Base-by-base conservation (phyloP, 495 filamentous ascomycete genomes). In the Talaromyces proteolyticus region DNA sequence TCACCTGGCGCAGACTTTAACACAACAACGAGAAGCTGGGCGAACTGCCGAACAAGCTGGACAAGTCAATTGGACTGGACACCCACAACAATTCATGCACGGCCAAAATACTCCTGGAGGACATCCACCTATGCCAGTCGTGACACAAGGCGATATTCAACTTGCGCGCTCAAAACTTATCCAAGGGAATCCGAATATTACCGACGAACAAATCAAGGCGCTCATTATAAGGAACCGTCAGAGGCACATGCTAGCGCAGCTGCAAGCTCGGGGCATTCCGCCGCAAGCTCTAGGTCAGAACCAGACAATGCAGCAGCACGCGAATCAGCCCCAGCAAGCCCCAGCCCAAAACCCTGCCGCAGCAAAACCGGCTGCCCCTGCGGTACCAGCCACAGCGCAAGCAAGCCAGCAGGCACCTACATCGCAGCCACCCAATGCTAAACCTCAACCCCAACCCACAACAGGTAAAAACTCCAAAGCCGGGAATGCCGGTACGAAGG, bases 171-270 rank as follows among this genome's bases (percentile, higher is more conserved):
- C 62, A 23, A 66, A 60, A 25, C 49, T 73, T 12, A 72, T 72
- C 41, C 58, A 60, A 1, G 69, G 67, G 34, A 62, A 67, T 45
- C 59, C 67, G 43, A 63, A 62, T 17, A 50, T 64, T 14, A 64
- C 67, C 0, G 84, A 87, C 54, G 78, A 84, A 0, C 74, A 81
- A 42, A 70, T 87, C 40, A 72, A 69, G 19, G 51, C 60, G 2
- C 18, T 74, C 5, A 55, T 80, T 19, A 44, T 65, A 18, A 63
- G 49, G 40, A 69, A 66, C 34, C 63, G 65, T 24, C 66, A 69
- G 50, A 60, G 58, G 49, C 63, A 70, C 21, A 46, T 58, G 3
- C 52, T 69, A 55, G 66, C 68, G 42, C 44, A 47, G 25, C 43
- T 45, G 42, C 44, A 55, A n/a, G 66, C 59, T 0, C 64, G 66